A percentile compares a stretch with the other conserved stretches of the same genome.
These are phyloP conservation scores for Vaucheria bursata DNA, from an alignment of 352 stramenopile genomes.

Conservation along the genomic window DNA sequence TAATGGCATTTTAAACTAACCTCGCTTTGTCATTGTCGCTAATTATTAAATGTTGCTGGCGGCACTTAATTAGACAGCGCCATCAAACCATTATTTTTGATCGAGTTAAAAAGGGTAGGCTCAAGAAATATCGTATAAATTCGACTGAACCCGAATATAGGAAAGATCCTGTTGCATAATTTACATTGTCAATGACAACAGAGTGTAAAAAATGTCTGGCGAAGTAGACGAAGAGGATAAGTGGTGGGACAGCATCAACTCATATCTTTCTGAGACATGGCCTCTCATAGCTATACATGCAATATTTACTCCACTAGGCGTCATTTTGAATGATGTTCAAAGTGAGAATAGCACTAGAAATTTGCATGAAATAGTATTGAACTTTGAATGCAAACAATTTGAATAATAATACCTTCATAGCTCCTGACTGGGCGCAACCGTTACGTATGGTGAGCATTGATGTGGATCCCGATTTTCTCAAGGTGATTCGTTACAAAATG, in stretches of 20 bases:
- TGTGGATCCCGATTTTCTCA: constrained; percentile 3
- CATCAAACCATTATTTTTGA: too few species aligned
- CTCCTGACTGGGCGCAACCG: neutral
- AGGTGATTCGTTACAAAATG: constrained; percentile 8
- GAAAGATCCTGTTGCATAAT: too few species aligned
- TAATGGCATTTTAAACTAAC: too few species aligned
- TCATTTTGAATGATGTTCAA: neutral
- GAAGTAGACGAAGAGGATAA: neutral
- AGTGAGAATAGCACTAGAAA: neutral
- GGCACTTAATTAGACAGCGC: too few species aligned
- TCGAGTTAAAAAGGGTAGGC: too few species aligned
- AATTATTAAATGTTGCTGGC: too few species aligned
- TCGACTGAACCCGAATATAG: too few species aligned
- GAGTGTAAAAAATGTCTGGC: too few species aligned
- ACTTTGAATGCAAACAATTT: neutral
- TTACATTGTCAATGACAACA: too few species aligned
- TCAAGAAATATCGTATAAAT: too few species aligned
- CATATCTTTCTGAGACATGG: neutral
- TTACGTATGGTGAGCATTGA: neutral
- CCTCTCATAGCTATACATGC: neutral
- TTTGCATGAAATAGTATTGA: neutral
- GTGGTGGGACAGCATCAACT: neutral
- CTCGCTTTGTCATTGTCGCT: too few species aligned
- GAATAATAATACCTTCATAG: neutral
- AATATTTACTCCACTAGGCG: neutral